Conservation (phyloP, 768 basidiomycete species). For the Termitomyces titanicus region DNA sequence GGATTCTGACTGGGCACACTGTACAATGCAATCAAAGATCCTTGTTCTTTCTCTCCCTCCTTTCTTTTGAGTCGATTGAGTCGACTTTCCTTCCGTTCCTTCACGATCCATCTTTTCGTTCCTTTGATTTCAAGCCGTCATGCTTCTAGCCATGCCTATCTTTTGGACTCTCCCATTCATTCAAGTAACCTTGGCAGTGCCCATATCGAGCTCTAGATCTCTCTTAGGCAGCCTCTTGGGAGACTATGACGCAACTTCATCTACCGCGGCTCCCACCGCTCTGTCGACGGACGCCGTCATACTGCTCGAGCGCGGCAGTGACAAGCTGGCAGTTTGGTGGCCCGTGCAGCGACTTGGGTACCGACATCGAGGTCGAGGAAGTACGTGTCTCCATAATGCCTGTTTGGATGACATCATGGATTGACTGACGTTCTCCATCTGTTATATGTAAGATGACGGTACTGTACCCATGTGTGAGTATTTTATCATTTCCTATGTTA, state of each 20-base stretch:
- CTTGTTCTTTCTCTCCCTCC: background rate
- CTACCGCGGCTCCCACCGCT: background rate
- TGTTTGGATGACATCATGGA: background rate
- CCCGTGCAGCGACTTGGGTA: slow-evolving; percentile 26
- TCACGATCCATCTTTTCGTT: background rate
- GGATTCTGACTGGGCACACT: slow-evolving; percentile 68
- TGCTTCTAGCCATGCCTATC: background rate
- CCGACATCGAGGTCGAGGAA: slow-evolving; percentile 21
- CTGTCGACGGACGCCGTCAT: slow-evolving; percentile 12
- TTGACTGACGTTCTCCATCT: slow-evolving; percentile 1
- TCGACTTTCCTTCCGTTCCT: background rate
- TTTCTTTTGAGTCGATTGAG: background rate
- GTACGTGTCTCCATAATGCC: too few species aligned
- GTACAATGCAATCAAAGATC: background rate
- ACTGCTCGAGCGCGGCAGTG: slow-evolving; percentile 31
- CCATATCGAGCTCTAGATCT: too few species aligned
- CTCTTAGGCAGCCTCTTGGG: background rate
- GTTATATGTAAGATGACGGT: slow-evolving; percentile 5
- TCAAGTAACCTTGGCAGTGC: background rate
- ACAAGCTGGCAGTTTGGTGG: slow-evolving; percentile 30
- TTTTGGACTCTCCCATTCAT: background rate
- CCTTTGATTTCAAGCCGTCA: background rate
- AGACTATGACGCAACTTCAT: background rate
- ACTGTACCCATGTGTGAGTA: slow-evolving; percentile 11
- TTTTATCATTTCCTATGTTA: background rate